Base-by-base conservation (phyloP, 106 monocot genomes). In the Amphibolis antarctica region DNA sequence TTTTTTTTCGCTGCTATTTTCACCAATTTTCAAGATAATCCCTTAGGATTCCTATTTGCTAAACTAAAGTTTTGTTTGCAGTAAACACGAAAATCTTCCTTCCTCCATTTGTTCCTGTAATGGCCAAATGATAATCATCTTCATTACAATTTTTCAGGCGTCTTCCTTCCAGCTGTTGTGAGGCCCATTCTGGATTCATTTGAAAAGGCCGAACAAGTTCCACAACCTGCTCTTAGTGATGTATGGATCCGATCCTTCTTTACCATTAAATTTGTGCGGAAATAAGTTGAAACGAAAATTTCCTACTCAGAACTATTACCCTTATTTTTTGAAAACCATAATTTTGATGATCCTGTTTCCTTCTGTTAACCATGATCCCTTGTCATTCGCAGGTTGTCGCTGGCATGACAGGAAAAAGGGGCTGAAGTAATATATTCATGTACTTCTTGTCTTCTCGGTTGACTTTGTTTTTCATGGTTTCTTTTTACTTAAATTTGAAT, bases 181-280 rank as follows among this genome's bases (percentile, higher is more conserved):
- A 89, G 94, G 82, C 94, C 94, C 55, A 78, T 86, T 26, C 68
- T 94, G 83, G 94, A 96, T 55, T 96, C 94, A 20, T 86, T 96
- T 56, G 86, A 86, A 12, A 74, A 75, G n/a, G 83, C 94, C 53
- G 67, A 89, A 55, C 84, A 84, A 71, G 89, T 89, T 74, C 94
- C 94, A 42, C 94, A 80, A 53, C 86, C 89, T 46, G 86, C 79
- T 52, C 76, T 89, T 17, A 80, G 53, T 69, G 94, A 96, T 84
- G 94, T 96, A 80, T 69, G 83, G 66, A 36, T 66, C 24, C 12
- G 4, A 9, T 18, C 63, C 20, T 63, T 10, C 43, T 0, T 46
- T 14, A 44, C 5, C 12, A 20, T 25, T 11, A 3, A 21, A 14
- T 47, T 45, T 24, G 31, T 6, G 14, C 27, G 25, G 14, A 45